Percentiles rank a stretch among this genome's conserved stretches.
Conservation (phyloP, 2,329 filamentous ascomycete genomes). For the Elsinoe batatas region DNA sequence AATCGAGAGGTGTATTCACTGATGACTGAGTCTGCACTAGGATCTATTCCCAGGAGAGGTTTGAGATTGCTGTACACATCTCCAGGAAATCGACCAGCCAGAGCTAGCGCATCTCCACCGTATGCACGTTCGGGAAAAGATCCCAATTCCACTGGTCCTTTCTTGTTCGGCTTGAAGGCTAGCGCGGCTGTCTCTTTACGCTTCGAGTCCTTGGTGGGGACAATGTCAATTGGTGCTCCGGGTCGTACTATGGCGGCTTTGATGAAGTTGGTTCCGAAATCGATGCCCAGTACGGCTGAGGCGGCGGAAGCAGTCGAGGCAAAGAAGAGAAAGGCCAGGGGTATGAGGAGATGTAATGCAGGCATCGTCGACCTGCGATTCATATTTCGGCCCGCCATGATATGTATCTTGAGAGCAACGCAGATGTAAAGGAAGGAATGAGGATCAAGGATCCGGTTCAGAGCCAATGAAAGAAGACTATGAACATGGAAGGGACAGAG, state of each 20-base stretch:
- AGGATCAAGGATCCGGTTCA: neutral
- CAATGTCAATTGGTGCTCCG: constrained; percentile 92
- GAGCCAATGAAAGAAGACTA: neutral
- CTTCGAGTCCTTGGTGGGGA: constrained; percentile 94
- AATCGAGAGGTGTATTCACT: constrained; percentile 64
- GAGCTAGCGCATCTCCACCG: constrained; percentile 79
- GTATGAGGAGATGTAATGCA: constrained; percentile 27
- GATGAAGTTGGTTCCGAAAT: constrained; percentile 93
- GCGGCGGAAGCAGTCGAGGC: constrained; percentile 49
- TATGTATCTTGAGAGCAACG: neutral
- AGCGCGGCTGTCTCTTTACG: constrained; percentile 88
- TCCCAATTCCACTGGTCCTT: constrained; percentile 36
- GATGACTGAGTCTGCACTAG: constrained; percentile 42
- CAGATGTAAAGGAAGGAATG: neutral
- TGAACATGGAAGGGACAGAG: neutral
- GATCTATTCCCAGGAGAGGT: constrained; percentile 64
- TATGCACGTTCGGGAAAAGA: constrained; percentile 80
- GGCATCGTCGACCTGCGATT: neutral
- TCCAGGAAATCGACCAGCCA: constrained; percentile 77
- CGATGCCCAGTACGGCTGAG: constrained; percentile 79
- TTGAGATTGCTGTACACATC: constrained; percentile 96
- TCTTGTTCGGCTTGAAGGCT: constrained; percentile 78
- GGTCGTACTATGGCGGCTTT: constrained; percentile 95
- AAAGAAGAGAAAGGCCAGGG: constrained; percentile 46
- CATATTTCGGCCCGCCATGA: neutral